phyloP scores from a whole-genome alignment of 108 stramenopile species.

The Conticribra guillardii region DNA sequence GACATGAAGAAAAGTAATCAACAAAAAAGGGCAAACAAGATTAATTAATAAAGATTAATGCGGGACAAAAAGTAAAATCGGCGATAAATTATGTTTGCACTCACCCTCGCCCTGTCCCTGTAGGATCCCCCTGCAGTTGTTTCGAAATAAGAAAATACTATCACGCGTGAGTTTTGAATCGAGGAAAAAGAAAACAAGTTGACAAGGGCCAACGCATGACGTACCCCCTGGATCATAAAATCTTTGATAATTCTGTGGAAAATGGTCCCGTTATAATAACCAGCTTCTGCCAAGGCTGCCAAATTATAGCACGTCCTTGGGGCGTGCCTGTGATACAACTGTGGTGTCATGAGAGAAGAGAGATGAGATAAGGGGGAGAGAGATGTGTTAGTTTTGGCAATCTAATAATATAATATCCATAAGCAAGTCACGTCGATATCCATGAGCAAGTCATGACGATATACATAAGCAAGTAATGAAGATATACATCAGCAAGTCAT shows the following conservation, averaged over 20 bases:
- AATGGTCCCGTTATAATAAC: slow-evolving; percentile 92
- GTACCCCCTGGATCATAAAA: slow-evolving; percentile 93
- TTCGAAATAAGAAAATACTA: not conserved
- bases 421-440: too few species aligned
- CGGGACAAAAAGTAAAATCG: slow-evolving; percentile 5
- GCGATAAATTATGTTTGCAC: slow-evolving; percentile 19
- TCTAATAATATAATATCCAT: too few species aligned
- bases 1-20: not conserved
- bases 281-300: slow-evolving; percentile 85
- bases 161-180: too few species aligned
- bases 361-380: too few species aligned
- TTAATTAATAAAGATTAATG: slow-evolving; percentile 5
- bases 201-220: too few species aligned
- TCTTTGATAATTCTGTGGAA: slow-evolving; percentile 96
- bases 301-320: slow-evolving; percentile 85
- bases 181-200: too few species aligned
- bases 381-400: too few species aligned
- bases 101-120: slow-evolving; percentile 86
- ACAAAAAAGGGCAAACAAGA: not conserved
- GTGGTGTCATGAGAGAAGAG: too few species aligned
- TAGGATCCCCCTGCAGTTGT: slow-evolving; percentile 88
- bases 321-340: slow-evolving; percentile 80
- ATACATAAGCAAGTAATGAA: too few species aligned
- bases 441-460: too few species aligned
- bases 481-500: too few species aligned